Evolutionary conservation across 164 flowering plant species (phyloP), one percentile per base, ranked within the genome.

Genomic region (Taxillus chinensis): DNA sequence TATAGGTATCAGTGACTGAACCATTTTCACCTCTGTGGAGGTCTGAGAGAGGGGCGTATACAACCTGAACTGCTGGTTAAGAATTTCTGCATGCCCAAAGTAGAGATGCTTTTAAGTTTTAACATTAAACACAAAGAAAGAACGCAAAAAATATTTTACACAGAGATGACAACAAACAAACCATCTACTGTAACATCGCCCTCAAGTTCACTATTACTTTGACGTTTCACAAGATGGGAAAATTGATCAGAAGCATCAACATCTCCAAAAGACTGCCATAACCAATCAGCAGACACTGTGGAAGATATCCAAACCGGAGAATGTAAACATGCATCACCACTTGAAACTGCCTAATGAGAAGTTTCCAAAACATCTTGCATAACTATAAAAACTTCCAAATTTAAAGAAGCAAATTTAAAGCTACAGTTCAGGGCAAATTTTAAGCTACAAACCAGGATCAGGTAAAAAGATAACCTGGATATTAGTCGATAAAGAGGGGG

Each of bases 1-100:
- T 58, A 95, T 95, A 58, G 99, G 92, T 59, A 91, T 64, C 12
- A 95, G 92, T 42, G 99, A 95, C 71, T 87, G 97, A 69, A 95
- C 97, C 97, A 91, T 86, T 74, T 80, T 91, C 68, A 83, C 90
- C 62, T 86, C 87, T n/a, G 92, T 78, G 64, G 60, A 56, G 45
- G 83, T 76, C 71, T 89, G 97, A 41, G 99, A 95, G 46, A 89
- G 82, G 54, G 99, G 74, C 55, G 82, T 70, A 62, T 79, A 87
- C 63, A 79, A 65, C 70, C 76, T 84, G 41, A 67, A 72, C 70
- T 85, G 84, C 75, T 89, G 96, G 72, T 95, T 95, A 43, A 89
- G 68, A 71, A 95, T 87, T 14, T 86, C 99, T 95, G 88, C 67
- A 71, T 48, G 51, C 46, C 9, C 13, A 67, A 42, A 62, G 51